Conservation (phyloP, 108 stramenopile species). For the Nitzschia sp. region DNA sequence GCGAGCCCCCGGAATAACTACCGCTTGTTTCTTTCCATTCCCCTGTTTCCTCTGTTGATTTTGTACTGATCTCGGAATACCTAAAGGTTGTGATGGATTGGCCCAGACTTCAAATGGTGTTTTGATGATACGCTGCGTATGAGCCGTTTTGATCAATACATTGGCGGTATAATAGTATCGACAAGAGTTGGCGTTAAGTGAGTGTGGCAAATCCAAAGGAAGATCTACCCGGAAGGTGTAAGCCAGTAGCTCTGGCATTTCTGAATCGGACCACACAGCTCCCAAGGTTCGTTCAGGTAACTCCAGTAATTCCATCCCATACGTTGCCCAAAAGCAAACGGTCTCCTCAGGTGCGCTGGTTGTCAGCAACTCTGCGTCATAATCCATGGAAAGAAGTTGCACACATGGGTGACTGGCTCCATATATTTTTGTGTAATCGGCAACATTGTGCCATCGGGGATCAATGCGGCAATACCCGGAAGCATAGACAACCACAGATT, state of each 20-base stretch:
- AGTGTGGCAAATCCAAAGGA: constrained; percentile 47
- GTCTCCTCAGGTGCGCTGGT: constrained; percentile 28
- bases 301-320: constrained; percentile 41
- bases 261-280: background rate
- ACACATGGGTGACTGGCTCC: constrained; percentile 30
- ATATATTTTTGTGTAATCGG: constrained; percentile 32
- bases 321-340: constrained; percentile 60
- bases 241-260: constrained; percentile 24
- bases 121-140: constrained; percentile 33
- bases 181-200: constrained; percentile 44
- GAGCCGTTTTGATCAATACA: constrained; percentile 26
- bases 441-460: constrained; percentile 54
- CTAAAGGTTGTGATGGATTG: constrained; percentile 11
- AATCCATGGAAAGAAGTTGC: constrained; percentile 13
- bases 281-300: constrained; percentile 36
- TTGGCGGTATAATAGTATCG: constrained; percentile 51
- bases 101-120: constrained; percentile 36
- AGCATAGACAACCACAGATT: constrained; percentile 30
- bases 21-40: background rate
- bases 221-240: constrained; percentile 60
- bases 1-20: constrained; percentile 17
- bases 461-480: constrained; percentile 50
- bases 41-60: background rate
- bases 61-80: constrained; percentile 19
- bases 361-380: constrained; percentile 30